phyloP scores from a whole-genome alignment of 768 basidiomycete species.

The Leccinum truebloodii region DNA sequence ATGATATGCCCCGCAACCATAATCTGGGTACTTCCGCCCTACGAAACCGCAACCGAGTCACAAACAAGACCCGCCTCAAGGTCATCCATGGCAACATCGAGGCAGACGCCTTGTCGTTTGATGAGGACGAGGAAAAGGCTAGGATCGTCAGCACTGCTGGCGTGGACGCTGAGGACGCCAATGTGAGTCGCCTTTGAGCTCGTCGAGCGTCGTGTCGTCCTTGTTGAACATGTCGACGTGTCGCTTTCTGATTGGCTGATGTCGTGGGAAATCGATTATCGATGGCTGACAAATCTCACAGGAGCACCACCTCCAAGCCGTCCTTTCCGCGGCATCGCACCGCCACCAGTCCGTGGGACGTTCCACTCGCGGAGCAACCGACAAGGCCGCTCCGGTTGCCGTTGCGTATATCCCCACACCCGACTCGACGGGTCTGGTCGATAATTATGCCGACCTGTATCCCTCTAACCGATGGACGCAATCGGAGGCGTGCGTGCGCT shows the following conservation, averaged over 20 bases:
- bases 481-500: slow-evolving; percentile 73
- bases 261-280: slow-evolving; percentile 47
- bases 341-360: slow-evolving; percentile 42
- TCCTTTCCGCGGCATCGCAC: slow-evolving; percentile 54
- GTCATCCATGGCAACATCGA: slow-evolving; percentile 82
- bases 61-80: slow-evolving; percentile 89
- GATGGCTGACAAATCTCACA: slow-evolving; percentile 54
- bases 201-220: slow-evolving; percentile 37
- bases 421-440: slow-evolving; percentile 78
- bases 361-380: slow-evolving; percentile 36
- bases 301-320: slow-evolving; percentile 62
- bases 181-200: slow-evolving; percentile 62
- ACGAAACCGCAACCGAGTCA: slow-evolving; percentile 87
- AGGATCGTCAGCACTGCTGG: slow-evolving; percentile 80
- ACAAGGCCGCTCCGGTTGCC: slow-evolving; percentile 39
- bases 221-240: slow-evolving; percentile 47
- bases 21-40: slow-evolving; percentile 76
- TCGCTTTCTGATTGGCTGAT: slow-evolving; percentile 47
- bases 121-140: slow-evolving; percentile 87
- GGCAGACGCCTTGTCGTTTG: slow-evolving; percentile 74
- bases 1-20: slow-evolving; percentile 87
- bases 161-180: slow-evolving; percentile 91
- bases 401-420: slow-evolving; percentile 90
- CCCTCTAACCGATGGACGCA: slow-evolving; percentile 70
- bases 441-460: slow-evolving; percentile 80